Evolutionary conservation across 108 stramenopile genomes (phyloP), one percentile per base, ranked within the genome.

Genomic region (Skeletonema tropicum): DNA sequence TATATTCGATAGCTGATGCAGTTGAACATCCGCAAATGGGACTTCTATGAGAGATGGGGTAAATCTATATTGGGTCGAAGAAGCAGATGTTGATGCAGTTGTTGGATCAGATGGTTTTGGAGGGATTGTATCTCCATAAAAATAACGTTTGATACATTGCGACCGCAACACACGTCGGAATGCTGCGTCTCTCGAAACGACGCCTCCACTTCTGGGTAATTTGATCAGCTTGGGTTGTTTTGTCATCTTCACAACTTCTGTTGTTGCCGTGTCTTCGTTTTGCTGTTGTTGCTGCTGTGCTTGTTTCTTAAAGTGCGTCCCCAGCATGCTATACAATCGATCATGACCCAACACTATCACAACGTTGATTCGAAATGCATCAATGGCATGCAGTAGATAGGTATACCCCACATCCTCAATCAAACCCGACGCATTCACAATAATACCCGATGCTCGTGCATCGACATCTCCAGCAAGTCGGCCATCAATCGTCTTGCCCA

Each of bases 341-440:
- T 96, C 95, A 70, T 96, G 92, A 11, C 95, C 95, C 73, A 96
- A 25, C 1, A 96, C 86, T 52, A 96, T 64, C 19, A 96, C 80
- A 25, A 94, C 89, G 41, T 87, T 80, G 14, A 96, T 94, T 15
- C 82, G 68, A 19, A 96, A 68, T 19, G 89, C 81, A 15, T 89
- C 70, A 12, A 92, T 83, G 11, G 92, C 80, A 75, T 94, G 86
- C 14, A 94, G 64, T 46, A 94, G 46, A 12, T 87, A 77, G 26
- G 87, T 64, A 57, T 87, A 83, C 25, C 92, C 88, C 60, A 83
- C 79, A 25, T 90, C 88, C 69, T 90, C 86, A 66, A 92, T 91
- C 83, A 83, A 90, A 15, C 95, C 92, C 55, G 89, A 88, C 3
- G 89, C 87, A 82, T 96, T 92, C 42, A 96, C 94, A 63, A 93